A percentile compares a stretch with the other conserved stretches of the same genome.
Evolutionary conservation across 2,329 filamentous ascomycete species (phyloP).

Genomic region (Pseudogymnoascus sp.): DNA sequence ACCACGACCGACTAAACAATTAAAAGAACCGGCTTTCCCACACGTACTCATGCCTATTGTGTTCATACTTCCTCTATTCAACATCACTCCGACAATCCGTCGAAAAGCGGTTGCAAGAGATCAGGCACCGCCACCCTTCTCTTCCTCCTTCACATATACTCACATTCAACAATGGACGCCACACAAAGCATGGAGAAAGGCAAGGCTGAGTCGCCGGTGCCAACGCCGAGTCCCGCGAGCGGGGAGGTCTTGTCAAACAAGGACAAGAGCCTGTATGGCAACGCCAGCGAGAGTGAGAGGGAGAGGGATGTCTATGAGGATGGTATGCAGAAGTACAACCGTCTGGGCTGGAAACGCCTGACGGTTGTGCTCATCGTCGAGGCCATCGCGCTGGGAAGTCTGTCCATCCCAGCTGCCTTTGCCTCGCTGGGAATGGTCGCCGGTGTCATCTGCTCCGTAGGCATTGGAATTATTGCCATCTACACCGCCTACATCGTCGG

Average conservation of each 20-base stretch:
- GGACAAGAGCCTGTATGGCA: slow-evolving; percentile 7
- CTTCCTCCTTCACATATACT: neutral
- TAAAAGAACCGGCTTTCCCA: slow-evolving; percentile 3
- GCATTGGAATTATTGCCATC: slow-evolving; percentile 29
- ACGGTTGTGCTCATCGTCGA: slow-evolving; percentile 42
- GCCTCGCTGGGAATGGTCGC: slow-evolving; percentile 22
- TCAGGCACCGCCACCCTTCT: neutral
- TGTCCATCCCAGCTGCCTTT: slow-evolving; percentile 20
- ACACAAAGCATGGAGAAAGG: neutral
- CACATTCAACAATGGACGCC: neutral
- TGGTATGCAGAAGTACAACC: slow-evolving; percentile 17
- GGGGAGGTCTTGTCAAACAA: neutral
- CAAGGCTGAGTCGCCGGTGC: neutral
- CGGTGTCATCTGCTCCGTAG: slow-evolving; percentile 19
- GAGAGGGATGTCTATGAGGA: slow-evolving; percentile 13
- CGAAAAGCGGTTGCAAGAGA: neutral
- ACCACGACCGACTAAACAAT: neutral
- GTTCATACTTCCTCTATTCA: neutral
- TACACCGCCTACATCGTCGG: slow-evolving; percentile 35
- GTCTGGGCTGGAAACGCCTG: slow-evolving; percentile 39
- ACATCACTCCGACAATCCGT: neutral
- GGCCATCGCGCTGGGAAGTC: slow-evolving; percentile 36
- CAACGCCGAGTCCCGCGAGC: neutral
- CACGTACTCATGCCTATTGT: neutral
- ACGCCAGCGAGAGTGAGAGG: slow-evolving; percentile 13